A percentile compares a stretch with the other conserved stretches of the same genome.
Evolutionary conservation across 2,329 filamentous ascomycete genomes (phyloP).

Genomic region (Exophiala sp.): DNA sequence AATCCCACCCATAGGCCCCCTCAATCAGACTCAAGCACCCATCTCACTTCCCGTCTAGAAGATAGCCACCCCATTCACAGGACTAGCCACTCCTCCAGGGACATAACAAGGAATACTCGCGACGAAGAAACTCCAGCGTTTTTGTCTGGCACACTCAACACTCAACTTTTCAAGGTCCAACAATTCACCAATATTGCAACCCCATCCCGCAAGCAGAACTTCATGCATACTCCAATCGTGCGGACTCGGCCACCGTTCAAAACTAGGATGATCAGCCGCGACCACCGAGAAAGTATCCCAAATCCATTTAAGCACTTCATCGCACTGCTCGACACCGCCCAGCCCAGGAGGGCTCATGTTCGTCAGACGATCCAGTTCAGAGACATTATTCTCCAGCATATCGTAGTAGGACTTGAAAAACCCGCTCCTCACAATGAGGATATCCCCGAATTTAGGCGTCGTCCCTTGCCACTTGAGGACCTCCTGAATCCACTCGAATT

Average conservation of each 20-base stretch:
- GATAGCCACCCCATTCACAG: constrained; percentile 29
- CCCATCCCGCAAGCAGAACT: constrained; percentile 32
- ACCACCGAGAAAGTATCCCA: constrained; percentile 38
- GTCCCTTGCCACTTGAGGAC: constrained; percentile 27
- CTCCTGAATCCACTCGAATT: constrained; percentile 27
- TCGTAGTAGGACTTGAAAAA: constrained; percentile 29
- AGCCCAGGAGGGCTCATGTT: constrained; percentile 20
- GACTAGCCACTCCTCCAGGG: constrained; percentile 29
- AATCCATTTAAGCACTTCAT: constrained; percentile 34
- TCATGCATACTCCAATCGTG: constrained; percentile 30
- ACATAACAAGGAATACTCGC: constrained; percentile 35
- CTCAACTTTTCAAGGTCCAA: constrained; percentile 42
- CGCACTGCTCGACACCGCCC: constrained; percentile 35
- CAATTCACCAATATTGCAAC: constrained; percentile 32
- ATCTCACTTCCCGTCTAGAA: constrained; percentile 12
- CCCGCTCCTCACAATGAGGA: constrained; percentile 31
- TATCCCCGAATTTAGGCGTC: constrained; percentile 29
- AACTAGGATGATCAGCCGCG: constrained; percentile 35
- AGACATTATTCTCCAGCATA: constrained; percentile 18
- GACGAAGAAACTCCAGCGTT: constrained; percentile 48
- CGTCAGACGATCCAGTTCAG: constrained; percentile 22
- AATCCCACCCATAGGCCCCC: too few relatives aligned
- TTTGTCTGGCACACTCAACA: constrained; percentile 35
- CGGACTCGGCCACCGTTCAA: constrained; percentile 29
- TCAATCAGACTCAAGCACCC: neutral